Evolutionary conservation across 2,329 filamentous ascomycete species (phyloP), one percentile per base, ranked within the genome.

Genomic region (Ophiobolus disseminans): DNA sequence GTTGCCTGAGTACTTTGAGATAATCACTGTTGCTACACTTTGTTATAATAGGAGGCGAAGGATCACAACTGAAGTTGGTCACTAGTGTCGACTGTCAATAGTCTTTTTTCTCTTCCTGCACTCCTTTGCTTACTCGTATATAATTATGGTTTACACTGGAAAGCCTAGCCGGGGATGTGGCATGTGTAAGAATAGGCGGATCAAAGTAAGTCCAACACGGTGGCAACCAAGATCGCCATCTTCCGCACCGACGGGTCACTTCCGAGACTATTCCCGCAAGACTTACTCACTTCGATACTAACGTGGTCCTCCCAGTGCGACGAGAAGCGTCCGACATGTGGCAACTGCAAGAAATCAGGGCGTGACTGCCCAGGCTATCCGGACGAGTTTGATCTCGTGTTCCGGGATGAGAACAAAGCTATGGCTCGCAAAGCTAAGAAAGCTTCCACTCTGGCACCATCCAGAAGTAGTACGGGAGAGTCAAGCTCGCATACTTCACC

Each of bases 141-240:
- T 26, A 32, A 41, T 45, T 53, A 75, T 75, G 72, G 72, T 74
- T 22, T 75, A 74, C 37, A 73, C 70, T 14, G 73, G 73, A 26
- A 75, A 75, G 55, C 74, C 73, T 28, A 73, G 68, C 51, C 66
- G 71, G 40, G 87, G 86, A 62, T 90, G 87, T 63, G 86, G 88
- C 75, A 89, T 87, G 82, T 90, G 87, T 69, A 82, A 87, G 68
- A 87, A 82, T 26, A 80, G 87, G 57, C 81, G 87, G 60, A 90
- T 90, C 67, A 90, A 90, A 81, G 87, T 88, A 78, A 55, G 78
- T 62, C 19, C 21, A 11, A 21, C 7, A 20, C 21, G 23, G 32
- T 8, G 31, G 17, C 11, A n/a, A n/a, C n/a, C n/a, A n/a, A n/a
- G n/a, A n/a, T n/a, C n/a, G n/a, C n/a, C n/a, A n/a, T n/a, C n/a